Percentiles rank a stretch among this genome's conserved stretches.
These are phyloP conservation scores for Colletotrichum cereale DNA, from an alignment of 2,329 filamentous ascomycete species.

Conservation along the genomic window DNA sequence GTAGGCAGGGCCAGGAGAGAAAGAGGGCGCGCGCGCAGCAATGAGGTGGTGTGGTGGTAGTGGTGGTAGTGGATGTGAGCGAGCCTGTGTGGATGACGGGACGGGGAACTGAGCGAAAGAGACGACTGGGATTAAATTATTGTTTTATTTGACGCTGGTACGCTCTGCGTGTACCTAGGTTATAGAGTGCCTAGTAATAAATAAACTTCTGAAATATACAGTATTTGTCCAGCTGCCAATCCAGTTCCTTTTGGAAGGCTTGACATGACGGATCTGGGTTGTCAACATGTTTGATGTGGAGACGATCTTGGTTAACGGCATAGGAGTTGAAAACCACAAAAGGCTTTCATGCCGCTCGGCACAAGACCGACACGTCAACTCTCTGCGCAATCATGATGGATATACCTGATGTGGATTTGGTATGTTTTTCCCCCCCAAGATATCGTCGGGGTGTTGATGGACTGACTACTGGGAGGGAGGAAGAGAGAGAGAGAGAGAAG, in stretches of 20 bases:
- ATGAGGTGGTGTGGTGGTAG: slow-evolving; percentile 20
- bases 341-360: neutral
- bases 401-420: neutral
- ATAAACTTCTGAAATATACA: neutral
- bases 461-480: neutral
- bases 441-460: neutral
- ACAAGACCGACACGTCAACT: neutral
- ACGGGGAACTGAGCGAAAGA: slow-evolving; percentile 12
- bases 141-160: neutral
- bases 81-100: slow-evolving; percentile 24
- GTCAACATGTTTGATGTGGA: neutral
- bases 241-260: neutral
- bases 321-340: neutral
- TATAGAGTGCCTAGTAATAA: neutral
- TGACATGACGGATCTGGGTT: neutral
- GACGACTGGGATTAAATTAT: slow-evolving; percentile 4
- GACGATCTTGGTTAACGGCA: neutral
- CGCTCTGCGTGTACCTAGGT: neutral
- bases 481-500: slow-evolving; percentile 33
- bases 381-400: neutral
- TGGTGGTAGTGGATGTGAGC: slow-evolving; percentile 13
- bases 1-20: slow-evolving; percentile 8
- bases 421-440: neutral
- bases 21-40: slow-evolving; percentile 19
- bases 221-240: neutral